Conservation (phyloP, 2,329 filamentous ascomycete species). For the Phaeoacremonium minimum region DNA sequence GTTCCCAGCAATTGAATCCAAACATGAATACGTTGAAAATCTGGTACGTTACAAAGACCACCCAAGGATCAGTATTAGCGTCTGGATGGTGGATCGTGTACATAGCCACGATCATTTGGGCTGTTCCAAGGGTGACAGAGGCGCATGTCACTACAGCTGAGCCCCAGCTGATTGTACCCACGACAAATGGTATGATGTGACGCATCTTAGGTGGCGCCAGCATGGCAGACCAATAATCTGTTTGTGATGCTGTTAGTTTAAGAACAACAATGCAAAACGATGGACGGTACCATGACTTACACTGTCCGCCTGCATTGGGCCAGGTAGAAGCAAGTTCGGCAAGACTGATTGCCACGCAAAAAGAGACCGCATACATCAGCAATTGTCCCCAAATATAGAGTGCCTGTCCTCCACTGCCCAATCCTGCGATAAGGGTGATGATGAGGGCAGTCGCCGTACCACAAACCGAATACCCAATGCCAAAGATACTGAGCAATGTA, state of each 20-base stretch:
- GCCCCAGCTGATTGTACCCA: background rate
- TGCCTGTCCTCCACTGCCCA: constrained; percentile 16
- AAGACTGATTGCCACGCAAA: constrained; percentile 19
- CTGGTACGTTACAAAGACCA: background rate
- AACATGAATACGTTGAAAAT: background rate
- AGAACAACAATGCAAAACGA: too few species aligned
- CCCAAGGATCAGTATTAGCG: background rate
- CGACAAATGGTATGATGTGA: constrained; percentile 15
- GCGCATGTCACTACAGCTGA: background rate
- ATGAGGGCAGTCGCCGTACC: constrained; percentile 18
- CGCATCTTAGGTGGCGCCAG: constrained; percentile 12
- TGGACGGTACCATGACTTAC: too few species aligned
- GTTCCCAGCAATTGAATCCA: constrained; percentile 4
- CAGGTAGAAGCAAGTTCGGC: constrained; percentile 21
- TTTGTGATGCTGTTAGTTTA: too few species aligned
- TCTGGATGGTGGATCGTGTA: background rate
- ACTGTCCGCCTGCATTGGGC: constrained; percentile 21
- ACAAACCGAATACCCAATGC: constrained; percentile 18
- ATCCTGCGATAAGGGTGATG: constrained; percentile 13
- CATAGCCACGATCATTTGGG: background rate
- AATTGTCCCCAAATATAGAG: constrained; percentile 20
- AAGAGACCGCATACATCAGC: constrained; percentile 15
- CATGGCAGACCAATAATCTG: constrained; percentile 19
- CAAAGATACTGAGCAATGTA: constrained; percentile 9
- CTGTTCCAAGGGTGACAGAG: background rate